Base-by-base conservation (phyloP, 805 yeast species). In the Suhomyces xylopsoci region DNA sequence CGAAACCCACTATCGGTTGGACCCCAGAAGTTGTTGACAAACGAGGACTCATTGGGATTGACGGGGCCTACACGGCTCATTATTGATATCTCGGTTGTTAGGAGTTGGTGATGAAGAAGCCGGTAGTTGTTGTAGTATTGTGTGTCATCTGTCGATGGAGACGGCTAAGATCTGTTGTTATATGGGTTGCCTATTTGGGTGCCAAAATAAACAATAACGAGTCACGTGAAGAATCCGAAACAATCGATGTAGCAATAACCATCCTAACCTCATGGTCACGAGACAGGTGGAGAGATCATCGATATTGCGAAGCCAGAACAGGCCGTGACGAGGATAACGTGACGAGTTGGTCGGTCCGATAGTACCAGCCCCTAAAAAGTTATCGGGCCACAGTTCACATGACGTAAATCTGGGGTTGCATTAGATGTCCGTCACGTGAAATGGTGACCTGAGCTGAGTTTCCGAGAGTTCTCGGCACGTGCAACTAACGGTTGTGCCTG, bases 1-100 rank as follows among this genome's bases (percentile, higher is more conserved):
- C 70, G 71, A 44, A 82, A 81, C 5, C 94, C 90, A 44, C 78
- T 70, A 48, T 83, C 86, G 51, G 85, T 85, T 25, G 86, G 84
- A 82, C 89, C 83, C 84, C 84, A 80, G 63, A 80, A 80, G 62
- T 67, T 72, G 60, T 75, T 76, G 51, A 73, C 76, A 53, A 78
- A 79, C 9, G 73, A 59, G 22, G 30, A 41, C 19, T 51, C 54
- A 38, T 49, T 54, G 43, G 51, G 48, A 41, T 38, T 50, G 47
- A 51, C 46, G 22, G 45, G 36, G 15, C 51, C 48, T 10, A 14
- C 12, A 34, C 48, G 51, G 43, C 43, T 47, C 49, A 47, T 46
- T 9, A 8, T 32, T 36, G 44, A 12, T 38, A 38, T 38, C 9
- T 10, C 22, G 24, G 42, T 38, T 17, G 42, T 19, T 38, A 10